These are phyloP conservation scores for Fraxinus pennsylvanica DNA, from an alignment of 257 asterid genomes.

Conservation along the genomic window DNA sequence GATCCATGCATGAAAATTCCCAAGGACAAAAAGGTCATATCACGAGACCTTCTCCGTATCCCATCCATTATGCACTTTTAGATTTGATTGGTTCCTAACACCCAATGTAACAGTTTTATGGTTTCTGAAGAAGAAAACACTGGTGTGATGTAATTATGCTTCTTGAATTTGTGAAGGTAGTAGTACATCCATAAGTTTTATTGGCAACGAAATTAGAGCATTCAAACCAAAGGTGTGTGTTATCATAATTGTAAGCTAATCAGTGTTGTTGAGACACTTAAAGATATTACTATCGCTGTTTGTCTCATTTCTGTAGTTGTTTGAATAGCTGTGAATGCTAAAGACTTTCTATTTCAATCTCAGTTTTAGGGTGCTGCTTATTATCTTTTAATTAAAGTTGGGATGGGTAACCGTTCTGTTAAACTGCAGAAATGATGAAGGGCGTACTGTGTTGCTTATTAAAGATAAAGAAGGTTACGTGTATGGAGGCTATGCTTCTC, in stretches of 20 bases:
- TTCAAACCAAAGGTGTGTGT: neutral
- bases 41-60: neutral
- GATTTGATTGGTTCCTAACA: neutral
- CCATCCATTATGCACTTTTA: neutral
- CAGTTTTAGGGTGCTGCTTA: conserved; percentile 33
- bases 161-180: neutral
- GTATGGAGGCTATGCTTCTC: conserved; percentile 96
- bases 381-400: conserved; percentile 30
- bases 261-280: neutral
- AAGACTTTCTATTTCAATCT: conserved; percentile 16
- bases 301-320: neutral
- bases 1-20: neutral
- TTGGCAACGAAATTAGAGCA: neutral
- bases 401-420: conserved; percentile 39
- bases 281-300: neutral
- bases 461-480: conserved; percentile 81
- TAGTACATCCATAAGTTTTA: neutral
- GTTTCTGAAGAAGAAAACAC: neutral
- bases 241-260: neutral
- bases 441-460: conserved; percentile 72
- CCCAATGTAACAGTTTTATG: neutral
- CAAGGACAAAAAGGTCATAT: neutral
- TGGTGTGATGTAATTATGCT: neutral
- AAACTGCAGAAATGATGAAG: conserved; percentile 66
- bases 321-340: conserved; percentile 16